These are phyloP conservation scores for Rhododendron griersonianum DNA, from an alignment of 148 eudicot genomes.

Conservation along the genomic window DNA sequence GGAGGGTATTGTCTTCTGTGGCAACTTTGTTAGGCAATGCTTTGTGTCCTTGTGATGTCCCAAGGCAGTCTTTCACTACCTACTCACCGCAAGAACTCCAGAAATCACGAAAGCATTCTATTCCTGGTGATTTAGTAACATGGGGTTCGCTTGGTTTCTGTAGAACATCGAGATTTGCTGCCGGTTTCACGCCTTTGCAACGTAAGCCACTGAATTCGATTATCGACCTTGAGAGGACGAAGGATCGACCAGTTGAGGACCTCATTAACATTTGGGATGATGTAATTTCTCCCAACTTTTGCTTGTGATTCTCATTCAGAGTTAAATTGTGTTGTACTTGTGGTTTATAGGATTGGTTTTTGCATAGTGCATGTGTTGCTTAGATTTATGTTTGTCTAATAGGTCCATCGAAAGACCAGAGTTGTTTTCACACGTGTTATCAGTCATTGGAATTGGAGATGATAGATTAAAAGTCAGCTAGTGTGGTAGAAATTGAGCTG, in stretches of 20 bases:
- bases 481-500: not conserved
- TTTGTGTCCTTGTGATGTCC: slow-evolving; percentile 9
- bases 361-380: not conserved
- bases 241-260: slow-evolving; percentile 61
- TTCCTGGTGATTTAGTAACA: slow-evolving; percentile 47
- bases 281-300: slow-evolving; percentile 36
- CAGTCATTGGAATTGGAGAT: not conserved
- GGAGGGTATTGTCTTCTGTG: slow-evolving; percentile 30
- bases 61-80: slow-evolving; percentile 18
- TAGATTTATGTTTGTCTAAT: not conserved
- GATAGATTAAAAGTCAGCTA: not conserved
- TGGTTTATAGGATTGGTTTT: not conserved
- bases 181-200: slow-evolving; percentile 81
- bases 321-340: not conserved
- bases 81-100: slow-evolving; percentile 10
- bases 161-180: slow-evolving; percentile 65
- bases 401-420: not conserved
- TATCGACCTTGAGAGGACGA: slow-evolving; percentile 67
- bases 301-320: not conserved
- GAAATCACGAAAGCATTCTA: slow-evolving; percentile 11
- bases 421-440: not conserved
- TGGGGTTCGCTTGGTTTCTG: slow-evolving; percentile 58
- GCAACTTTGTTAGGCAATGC: slow-evolving; percentile 20
- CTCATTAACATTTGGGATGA: slow-evolving; percentile 88
- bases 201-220: slow-evolving; percentile 68